phyloP scores from a whole-genome alignment of 345 rosid genomes.

The Litchi chinensis region DNA sequence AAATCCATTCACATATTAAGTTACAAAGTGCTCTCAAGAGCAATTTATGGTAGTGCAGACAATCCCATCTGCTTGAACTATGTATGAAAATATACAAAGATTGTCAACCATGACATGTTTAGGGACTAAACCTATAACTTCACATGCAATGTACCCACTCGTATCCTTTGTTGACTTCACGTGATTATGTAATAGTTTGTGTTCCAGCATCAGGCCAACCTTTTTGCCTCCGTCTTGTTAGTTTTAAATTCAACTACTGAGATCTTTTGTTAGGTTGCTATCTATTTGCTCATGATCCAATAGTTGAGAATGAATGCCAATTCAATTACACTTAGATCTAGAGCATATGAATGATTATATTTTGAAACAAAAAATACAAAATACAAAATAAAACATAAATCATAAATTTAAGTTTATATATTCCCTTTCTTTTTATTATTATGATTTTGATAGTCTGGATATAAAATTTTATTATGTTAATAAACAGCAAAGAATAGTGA shows the following conservation, averaged over 20 bases:
- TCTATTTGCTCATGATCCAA: no score
- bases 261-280: background rate
- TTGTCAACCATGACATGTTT: background rate
- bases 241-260: background rate
- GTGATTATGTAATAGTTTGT: background rate
- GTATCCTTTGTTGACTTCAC: background rate
- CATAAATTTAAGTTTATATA: no score
- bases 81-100: background rate
- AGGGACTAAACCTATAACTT: background rate
- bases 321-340: no score
- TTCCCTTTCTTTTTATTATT: no score
- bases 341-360: no score
- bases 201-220: background rate
- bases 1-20: conserved; percentile 20
- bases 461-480: no score
- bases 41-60: conserved; percentile 9
- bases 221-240: no score
- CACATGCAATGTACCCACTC: background rate
- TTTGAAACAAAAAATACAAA: no score
- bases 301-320: no score
- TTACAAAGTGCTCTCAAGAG: background rate
- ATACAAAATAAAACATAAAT: no score
- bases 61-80: conserved; percentile 13
- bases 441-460: no score
- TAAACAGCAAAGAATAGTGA: no score